phyloP scores from a whole-genome alignment of 2,329 filamentous ascomycete species.

The Mariannaea sp. region DNA sequence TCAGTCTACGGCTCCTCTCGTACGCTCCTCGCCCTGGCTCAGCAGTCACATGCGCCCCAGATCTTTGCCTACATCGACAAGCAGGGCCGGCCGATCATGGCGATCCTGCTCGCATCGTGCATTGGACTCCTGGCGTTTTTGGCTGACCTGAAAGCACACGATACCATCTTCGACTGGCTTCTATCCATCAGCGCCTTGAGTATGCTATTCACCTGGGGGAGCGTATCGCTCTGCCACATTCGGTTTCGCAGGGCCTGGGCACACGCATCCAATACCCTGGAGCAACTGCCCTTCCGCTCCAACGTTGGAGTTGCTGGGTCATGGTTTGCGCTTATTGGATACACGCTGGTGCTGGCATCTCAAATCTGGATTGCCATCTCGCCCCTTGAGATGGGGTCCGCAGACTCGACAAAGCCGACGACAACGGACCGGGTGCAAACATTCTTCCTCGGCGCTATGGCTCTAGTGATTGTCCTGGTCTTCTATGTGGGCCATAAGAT shows the following conservation, averaged over 20 bases:
- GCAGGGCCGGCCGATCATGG: conserved; percentile 75
- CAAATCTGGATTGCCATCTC: conserved; percentile 88
- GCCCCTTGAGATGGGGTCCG: conserved; percentile 65
- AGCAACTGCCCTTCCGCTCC: conserved; percentile 79
- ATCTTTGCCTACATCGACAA: conserved; percentile 82
- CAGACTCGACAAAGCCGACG: too few species aligned
- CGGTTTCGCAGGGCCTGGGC: conserved; percentile 83
- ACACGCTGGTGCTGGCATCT: conserved; percentile 73
- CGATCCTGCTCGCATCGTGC: conserved; percentile 68
- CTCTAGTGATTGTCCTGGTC: conserved; percentile 68
- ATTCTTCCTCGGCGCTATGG: conserved; percentile 76
- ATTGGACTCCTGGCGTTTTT: conserved; percentile 79
- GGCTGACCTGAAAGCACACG: conserved; percentile 64
- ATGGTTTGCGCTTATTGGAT: conserved; percentile 77
- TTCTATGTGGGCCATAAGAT: conserved; percentile 82
- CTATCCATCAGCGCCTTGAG: conserved; percentile 73
- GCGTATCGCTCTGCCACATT: conserved; percentile 88
- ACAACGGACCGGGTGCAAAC: conserved; percentile 55
- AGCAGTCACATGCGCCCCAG: conserved; percentile 80
- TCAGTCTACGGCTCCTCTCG: conserved; percentile 91
- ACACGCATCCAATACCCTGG: conserved; percentile 65
- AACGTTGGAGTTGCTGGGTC: conserved; percentile 79
- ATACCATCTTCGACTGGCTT: conserved; percentile 77
- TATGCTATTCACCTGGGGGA: conserved; percentile 77
- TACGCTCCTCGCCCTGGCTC: conserved; percentile 85